Evolutionary conservation across 345 rosid genomes (phyloP).

Genomic region (Melastoma malabathricum): DNA sequence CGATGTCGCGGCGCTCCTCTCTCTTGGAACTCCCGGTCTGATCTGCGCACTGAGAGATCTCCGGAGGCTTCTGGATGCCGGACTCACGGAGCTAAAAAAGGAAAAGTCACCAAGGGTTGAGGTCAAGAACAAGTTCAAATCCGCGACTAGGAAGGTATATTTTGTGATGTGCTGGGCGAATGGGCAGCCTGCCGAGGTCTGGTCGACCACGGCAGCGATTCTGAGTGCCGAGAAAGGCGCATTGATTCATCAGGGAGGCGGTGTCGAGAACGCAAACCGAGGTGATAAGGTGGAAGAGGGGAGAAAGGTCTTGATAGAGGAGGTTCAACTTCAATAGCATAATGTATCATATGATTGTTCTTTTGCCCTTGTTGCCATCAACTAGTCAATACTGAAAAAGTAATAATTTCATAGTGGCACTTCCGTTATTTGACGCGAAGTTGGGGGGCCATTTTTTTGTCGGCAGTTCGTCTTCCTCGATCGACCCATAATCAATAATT

Average conservation of each 20-base stretch:
- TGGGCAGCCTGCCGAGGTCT: constrained; percentile 53
- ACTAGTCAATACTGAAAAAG: too few species aligned
- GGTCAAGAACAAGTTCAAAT: constrained; percentile 48
- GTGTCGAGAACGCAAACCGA: constrained; percentile 9
- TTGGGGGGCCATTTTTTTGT: neutral
- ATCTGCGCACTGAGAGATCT: constrained; percentile 64
- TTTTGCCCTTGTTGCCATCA: too few species aligned
- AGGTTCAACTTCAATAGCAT: constrained; percentile 22
- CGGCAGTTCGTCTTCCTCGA: too few species aligned
- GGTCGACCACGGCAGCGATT: constrained; percentile 39
- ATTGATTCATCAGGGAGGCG: constrained; percentile 17
- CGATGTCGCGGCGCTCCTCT: constrained; percentile 39
- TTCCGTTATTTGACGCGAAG: neutral
- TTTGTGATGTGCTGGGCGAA: constrained; percentile 89
- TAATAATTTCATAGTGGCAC: neutral
- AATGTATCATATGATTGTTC: neutral
- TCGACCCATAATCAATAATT: too few species aligned
- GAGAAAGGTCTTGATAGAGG: constrained; percentile 47
- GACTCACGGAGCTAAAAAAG: constrained; percentile 29
- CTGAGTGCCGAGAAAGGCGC: constrained; percentile 41
- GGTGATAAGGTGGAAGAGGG: constrained; percentile 13
- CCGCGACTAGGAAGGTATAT: constrained; percentile 59
- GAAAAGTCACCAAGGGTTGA: constrained; percentile 35
- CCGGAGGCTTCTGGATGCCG: constrained; percentile 49
- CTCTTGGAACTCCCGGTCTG: constrained; percentile 44